These are phyloP conservation scores for Marasmius sp. DNA, from an alignment of 1,284 basidiomycete species.

Conservation along the genomic window DNA sequence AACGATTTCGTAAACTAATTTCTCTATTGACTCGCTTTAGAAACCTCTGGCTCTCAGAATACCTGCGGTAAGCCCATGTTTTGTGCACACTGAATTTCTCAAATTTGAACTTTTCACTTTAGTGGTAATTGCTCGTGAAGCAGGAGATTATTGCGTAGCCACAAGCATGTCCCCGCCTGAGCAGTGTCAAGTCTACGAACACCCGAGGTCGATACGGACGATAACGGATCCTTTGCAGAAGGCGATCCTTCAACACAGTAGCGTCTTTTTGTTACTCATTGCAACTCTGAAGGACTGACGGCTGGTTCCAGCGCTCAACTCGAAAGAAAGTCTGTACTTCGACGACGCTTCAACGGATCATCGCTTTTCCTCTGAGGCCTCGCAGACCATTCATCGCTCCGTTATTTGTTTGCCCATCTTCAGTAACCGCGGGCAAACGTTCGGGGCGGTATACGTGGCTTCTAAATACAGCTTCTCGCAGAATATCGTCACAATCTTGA, in stretches of 20 bases:
- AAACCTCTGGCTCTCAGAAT: slow-evolving; percentile 63
- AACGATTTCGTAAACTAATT: neutral
- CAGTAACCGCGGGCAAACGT: slow-evolving; percentile 69
- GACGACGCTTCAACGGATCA: slow-evolving; percentile 63
- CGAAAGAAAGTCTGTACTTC: slow-evolving; percentile 58
- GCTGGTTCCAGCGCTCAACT: slow-evolving; percentile 52
- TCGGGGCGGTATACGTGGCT: slow-evolving; percentile 54
- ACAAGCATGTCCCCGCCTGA: slow-evolving; percentile 62
- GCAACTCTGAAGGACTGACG: slow-evolving; percentile 2
- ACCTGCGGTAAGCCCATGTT: slow-evolving; percentile 47
- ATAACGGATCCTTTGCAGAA: slow-evolving; percentile 62
- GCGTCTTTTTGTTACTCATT: slow-evolving; percentile 17
- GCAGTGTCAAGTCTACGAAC: slow-evolving; percentile 70
- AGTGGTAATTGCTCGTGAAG: slow-evolving; percentile 67
- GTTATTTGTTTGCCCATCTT: slow-evolving; percentile 70
- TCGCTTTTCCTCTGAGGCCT: slow-evolving; percentile 64
- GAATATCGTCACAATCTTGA: slow-evolving; percentile 60
- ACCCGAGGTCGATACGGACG: slow-evolving; percentile 56
- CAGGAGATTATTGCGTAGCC: slow-evolving; percentile 66
- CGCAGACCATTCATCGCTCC: slow-evolving; percentile 55
- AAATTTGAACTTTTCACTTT: neutral
- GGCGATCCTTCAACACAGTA: slow-evolving; percentile 64
- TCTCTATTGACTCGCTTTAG: slow-evolving; percentile 28
- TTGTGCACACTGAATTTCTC: neutral
- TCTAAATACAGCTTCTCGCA: slow-evolving; percentile 64